A percentile compares a stretch with the other conserved stretches of the same genome.
Conservation (phyloP, 306 rosid species). For the Prosopis cineraria region DNA sequence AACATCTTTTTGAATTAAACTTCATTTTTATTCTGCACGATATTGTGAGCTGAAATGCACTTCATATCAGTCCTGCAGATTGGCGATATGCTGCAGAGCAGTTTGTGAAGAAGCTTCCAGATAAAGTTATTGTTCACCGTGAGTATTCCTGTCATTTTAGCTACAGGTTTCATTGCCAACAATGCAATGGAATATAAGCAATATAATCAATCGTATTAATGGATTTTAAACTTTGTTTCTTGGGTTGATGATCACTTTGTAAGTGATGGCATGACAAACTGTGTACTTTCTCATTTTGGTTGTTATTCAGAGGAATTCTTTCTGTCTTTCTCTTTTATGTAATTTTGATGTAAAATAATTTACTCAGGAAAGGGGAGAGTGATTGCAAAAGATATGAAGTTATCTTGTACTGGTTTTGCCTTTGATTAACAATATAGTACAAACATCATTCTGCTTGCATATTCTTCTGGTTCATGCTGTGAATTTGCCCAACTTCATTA, state of each 20-base stretch:
- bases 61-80: slow-evolving; percentile 71
- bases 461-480: slow-evolving; percentile 13
- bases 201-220: background rate
- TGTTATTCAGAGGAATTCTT: background rate
- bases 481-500: slow-evolving; percentile 9
- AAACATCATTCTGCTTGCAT: background rate
- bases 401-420: slow-evolving; percentile 1
- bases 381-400: background rate
- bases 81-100: slow-evolving; percentile 85
- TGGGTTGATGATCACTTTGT: slow-evolving; percentile 13
- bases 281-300: slow-evolving; percentile 16
- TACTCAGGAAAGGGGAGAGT: background rate
- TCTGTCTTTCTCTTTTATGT: background rate
- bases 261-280: slow-evolving; percentile 26
- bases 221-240: slow-evolving; percentile 1
- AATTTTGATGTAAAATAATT: background rate
- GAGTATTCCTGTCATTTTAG: slow-evolving; percentile 44
- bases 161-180: slow-evolving; percentile 25
- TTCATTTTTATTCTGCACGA: slow-evolving; percentile 5
- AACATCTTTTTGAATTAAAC: background rate
- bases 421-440: background rate
- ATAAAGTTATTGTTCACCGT: slow-evolving; percentile 87
- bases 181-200: background rate
- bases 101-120: slow-evolving; percentile 76
- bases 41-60: slow-evolving; percentile 9